A percentile compares a stretch with the other conserved stretches of the same genome.
These are phyloP conservation scores for Penicillium brevicompactum DNA, from an alignment of 2,329 filamentous ascomycete species.

Conservation along the genomic window DNA sequence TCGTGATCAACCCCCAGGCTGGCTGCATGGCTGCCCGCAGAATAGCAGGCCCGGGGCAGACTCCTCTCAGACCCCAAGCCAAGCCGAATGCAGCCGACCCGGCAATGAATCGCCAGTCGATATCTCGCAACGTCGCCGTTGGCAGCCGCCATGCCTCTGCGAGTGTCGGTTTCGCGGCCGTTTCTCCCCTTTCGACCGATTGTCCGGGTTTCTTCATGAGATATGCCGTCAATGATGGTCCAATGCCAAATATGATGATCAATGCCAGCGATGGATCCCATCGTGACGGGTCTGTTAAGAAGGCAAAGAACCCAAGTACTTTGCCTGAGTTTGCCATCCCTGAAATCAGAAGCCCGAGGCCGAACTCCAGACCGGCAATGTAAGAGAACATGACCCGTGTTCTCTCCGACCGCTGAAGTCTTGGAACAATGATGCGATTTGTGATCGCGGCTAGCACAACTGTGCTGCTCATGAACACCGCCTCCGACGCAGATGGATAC, in stretches of 20 bases:
- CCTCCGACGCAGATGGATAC: constrained; percentile 43
- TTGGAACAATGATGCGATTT: constrained; percentile 38
- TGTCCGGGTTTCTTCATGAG: constrained; percentile 33
- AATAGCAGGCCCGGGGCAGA: constrained; percentile 56
- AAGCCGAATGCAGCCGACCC: constrained; percentile 54
- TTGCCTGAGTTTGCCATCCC: constrained; percentile 56
- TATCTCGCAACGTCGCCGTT: constrained; percentile 48
- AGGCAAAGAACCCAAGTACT: constrained; percentile 53
- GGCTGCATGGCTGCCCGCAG: constrained; percentile 51
- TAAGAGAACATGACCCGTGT: constrained; percentile 45
- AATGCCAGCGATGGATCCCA: constrained; percentile 56
- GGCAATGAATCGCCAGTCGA: constrained; percentile 51
- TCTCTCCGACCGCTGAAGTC: constrained; percentile 30
- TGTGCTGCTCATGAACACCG: constrained; percentile 37
- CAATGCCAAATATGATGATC: constrained; percentile 53
- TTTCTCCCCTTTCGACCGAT: constrained; percentile 23
- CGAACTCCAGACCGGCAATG: constrained; percentile 53
- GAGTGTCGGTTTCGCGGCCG: constrained; percentile 41
- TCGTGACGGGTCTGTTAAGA: constrained; percentile 44
- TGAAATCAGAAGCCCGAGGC: constrained; percentile 53
- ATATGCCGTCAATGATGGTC: constrained; percentile 47
- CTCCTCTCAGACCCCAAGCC: constrained; percentile 54
- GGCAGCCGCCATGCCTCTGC: constrained; percentile 47
- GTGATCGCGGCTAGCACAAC: constrained; percentile 32
- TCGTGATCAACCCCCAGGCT: constrained; percentile 50